These are phyloP conservation scores for Diutina ranongensis DNA, from an alignment of 1,139 yeast species.

Conservation along the genomic window DNA sequence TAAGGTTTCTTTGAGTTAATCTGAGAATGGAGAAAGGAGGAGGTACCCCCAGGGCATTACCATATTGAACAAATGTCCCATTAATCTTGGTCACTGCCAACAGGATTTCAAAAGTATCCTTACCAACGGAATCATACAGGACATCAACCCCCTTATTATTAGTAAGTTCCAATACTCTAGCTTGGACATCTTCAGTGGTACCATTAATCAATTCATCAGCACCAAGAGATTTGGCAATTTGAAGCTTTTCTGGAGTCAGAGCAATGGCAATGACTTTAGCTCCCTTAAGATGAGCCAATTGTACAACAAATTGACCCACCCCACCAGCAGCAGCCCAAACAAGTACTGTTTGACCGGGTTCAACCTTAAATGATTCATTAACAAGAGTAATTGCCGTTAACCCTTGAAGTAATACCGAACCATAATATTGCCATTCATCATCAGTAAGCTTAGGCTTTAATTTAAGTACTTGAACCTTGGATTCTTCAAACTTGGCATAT, in stretches of 20 bases:
- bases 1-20: conserved; percentile 51
- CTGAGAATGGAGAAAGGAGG: conserved; percentile 46
- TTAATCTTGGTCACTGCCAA: conserved; percentile 51
- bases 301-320: conserved; percentile 62
- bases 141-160: conserved; percentile 62
- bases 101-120: conserved; percentile 60
- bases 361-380: conserved; percentile 52
- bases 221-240: conserved; percentile 52
- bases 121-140: conserved; percentile 74
- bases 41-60: conserved; percentile 82
- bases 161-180: conserved; percentile 55
- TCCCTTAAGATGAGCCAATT: conserved; percentile 48
- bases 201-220: conserved; percentile 66
- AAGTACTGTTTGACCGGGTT: conserved; percentile 57
- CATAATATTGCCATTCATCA: conserved; percentile 40
- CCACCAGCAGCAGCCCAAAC: conserved; percentile 97
- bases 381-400: conserved; percentile 67
- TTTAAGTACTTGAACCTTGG: conserved; percentile 25
- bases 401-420: conserved; percentile 58
- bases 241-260: conserved; percentile 56
- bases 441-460: conserved; percentile 37
- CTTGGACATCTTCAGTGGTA: conserved; percentile 41
- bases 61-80: conserved; percentile 68
- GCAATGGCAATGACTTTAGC: conserved; percentile 81
- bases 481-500: conserved; percentile 40